Evolutionary conservation across 2,329 filamentous ascomycete genomes (phyloP), one percentile per base, ranked within the genome.

Genomic region (Coniochaeta sp.): DNA sequence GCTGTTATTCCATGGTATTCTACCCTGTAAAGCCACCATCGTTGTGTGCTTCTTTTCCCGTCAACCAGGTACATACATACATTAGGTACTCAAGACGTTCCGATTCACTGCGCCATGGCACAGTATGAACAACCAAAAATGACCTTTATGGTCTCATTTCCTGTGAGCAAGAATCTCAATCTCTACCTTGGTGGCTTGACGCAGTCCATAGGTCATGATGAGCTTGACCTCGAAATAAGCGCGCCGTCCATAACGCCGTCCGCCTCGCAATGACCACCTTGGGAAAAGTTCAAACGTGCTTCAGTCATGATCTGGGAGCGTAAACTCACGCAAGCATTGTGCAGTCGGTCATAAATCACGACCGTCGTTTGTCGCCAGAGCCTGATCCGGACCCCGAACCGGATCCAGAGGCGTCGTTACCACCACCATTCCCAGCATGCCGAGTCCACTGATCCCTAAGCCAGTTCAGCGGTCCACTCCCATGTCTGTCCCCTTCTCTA

Each of bases 391-490:
- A 40, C 38, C 42, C 42, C n/a, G 42, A 47, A 4, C 42, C 42
- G 4, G 42, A 47, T 47, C 42, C 42, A 52, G 9, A 17, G 17
- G n/a, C n/a, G n/a, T n/a, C n/a, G n/a, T 22, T 10, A 47, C 42
- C 22, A 28, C 24, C 55, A 19, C 24, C 38, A 40, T 28, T 50
- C 47, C 52, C 61, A 9, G 58, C 30, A 47, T 52, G 47, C 47
- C 47, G 47, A 52, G 7, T 52, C 22, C 22, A 66, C 28, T 65
- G 65, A 32, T 69, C 66, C 42, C 68, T 65, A 36, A 69, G 44
- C 68, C 68, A 70, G 19, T 58, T 63, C 14, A 69, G 24, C 44
- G 65, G 59, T 17, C 62, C 62, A 22, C 58, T 59, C 19, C 61
- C 56, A 17, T 34, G 38, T 3, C 55, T 2, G 16, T 58, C 16